Conservation (phyloP, 2,329 filamentous ascomycete species). For the Neoscytalidium dimidiatum region DNA sequence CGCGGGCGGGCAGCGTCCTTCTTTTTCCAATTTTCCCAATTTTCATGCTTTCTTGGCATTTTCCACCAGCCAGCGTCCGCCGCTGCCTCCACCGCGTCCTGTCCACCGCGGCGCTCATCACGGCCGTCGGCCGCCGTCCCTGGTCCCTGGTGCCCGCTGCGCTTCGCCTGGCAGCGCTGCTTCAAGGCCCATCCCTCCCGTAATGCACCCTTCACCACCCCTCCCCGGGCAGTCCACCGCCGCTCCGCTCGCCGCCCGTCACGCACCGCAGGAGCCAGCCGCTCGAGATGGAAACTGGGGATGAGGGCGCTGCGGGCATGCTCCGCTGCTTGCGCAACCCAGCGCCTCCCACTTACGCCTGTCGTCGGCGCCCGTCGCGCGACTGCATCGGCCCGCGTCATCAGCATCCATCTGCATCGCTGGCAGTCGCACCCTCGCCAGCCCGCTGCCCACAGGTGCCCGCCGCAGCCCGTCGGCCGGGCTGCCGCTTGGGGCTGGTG, state of each 20-base stretch:
- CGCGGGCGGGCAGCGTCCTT: conserved; percentile 4
- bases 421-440: neutral
- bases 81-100: too few species aligned
- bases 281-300: too few species aligned
- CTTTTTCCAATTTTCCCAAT: too few species aligned
- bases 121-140: too few species aligned
- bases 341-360: neutral
- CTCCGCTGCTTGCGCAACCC: too few species aligned
- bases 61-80: too few species aligned
- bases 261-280: too few species aligned
- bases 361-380: neutral
- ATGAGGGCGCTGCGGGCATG: neutral
- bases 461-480: too few species aligned
- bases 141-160: too few species aligned
- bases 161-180: neutral
- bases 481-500: neutral
- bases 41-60: conserved; percentile 3
- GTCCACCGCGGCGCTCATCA: too few species aligned
- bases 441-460: too few species aligned
- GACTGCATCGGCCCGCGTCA: neutral
- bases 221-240: neutral
- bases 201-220: neutral
- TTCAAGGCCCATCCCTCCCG: conserved; percentile 7
- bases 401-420: neutral
- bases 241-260: neutral